Conservation (phyloP, 2,329 filamentous ascomycete species). For the Cladosporium sp. region DNA sequence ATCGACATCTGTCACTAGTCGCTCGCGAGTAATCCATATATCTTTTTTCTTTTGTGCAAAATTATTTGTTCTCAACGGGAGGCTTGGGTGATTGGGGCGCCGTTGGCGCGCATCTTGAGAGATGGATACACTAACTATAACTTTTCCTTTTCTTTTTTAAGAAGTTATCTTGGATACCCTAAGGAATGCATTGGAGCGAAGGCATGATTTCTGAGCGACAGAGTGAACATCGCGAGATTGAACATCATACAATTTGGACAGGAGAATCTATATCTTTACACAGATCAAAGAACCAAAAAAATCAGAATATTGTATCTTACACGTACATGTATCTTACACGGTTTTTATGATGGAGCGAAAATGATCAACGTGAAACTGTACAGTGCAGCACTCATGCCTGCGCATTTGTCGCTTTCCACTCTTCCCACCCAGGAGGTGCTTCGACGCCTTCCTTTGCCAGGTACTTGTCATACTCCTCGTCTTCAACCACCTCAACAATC, state of each 20-base stretch:
- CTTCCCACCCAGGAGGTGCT: conserved; percentile 1
- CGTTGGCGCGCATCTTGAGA: no score
- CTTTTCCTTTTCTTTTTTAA: no score
- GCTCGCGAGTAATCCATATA: not conserved
- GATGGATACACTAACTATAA: no score
- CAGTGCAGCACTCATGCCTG: not conserved
- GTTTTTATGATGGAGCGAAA: not conserved
- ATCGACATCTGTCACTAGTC: no score
- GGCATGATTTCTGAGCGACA: not conserved
- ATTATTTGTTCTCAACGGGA: not conserved
- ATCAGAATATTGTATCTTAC: not conserved
- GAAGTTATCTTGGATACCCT: no score
- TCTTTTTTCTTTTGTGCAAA: not conserved
- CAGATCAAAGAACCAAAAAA: not conserved
- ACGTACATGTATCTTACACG: not conserved
- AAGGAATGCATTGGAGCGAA: no score
- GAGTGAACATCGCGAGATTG: not conserved
- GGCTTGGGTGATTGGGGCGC: no score
- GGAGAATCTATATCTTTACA: no score
- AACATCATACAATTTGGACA: no score
- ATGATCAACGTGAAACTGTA: not conserved
- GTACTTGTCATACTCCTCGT: not conserved
- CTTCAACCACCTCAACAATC: conserved; percentile 50
- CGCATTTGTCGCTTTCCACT: not conserved
- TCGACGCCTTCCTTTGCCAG: not conserved